Evolutionary conservation across 2,329 filamentous ascomycete species (phyloP), one percentile per base, ranked within the genome.

Genomic region (Onygenales sp.): DNA sequence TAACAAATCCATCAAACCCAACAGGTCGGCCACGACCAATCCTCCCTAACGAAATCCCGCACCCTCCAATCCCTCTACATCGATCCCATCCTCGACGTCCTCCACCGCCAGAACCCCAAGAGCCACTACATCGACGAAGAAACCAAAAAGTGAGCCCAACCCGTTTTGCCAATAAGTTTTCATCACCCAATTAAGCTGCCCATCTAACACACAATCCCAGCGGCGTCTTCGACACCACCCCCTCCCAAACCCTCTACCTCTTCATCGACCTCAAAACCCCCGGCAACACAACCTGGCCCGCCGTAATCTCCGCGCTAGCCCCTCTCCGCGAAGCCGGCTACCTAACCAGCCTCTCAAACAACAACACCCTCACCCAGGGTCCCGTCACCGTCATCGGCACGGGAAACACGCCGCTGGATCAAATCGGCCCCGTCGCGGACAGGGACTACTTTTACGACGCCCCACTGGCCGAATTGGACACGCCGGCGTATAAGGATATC

Each of bases 251-350:
- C 0, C 72, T 86, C 5, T 84, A 83, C 68, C 72, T 85, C 46
- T 84, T 83, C 66, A 77, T 85, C 54, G 82, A 85, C 61, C 61
- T 83, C 54, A 85, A 85, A 66, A 84, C 82, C 0, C 68, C 75
- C 38, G 80, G 80, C 5, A 60, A 67, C 0, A 71, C 71, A 35
- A 82, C 82, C 1, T 84, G 78, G 72, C 70, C 79, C 2, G 73
- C 71, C 36, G 80, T 83, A 2, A 69, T 83, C 38, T 61, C 72
- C 27, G 81, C 79, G 0, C 70, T 86, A 1, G 68, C 79, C 47
- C 82, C 81, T 1, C 72, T 85, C 3, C 74, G 78, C n/a, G 63
- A 68, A 8, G 73, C 71, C 17, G 72, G 73, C 45, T 82, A 77
- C 60, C 72, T 83, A 2, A 79, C 78, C 2, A 77, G 72, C 3